These are phyloP conservation scores for Capronia coronata DNA, from an alignment of 2,329 filamentous ascomycete genomes.

Conservation along the genomic window DNA sequence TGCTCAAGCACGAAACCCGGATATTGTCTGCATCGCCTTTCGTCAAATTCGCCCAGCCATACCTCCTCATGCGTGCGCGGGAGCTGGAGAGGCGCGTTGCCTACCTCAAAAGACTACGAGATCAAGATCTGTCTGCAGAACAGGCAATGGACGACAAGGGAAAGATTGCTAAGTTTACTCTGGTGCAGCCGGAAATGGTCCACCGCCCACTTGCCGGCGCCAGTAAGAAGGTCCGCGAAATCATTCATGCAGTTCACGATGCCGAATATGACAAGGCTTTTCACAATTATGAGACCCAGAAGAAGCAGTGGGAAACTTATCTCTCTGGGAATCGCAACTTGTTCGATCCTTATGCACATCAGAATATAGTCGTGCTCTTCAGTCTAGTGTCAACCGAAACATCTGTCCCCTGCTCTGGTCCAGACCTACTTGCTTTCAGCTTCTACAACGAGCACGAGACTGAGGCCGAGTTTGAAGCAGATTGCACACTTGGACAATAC, in stretches of 20 bases:
- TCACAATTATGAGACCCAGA: slow-evolving; percentile 90
- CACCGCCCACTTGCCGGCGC: slow-evolving; percentile 73
- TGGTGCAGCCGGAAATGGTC: slow-evolving; percentile 94
- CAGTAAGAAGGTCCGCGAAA: slow-evolving; percentile 81
- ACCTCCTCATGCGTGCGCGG: slow-evolving; percentile 82
- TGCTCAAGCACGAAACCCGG: slow-evolving; percentile 86
- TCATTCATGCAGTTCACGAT: slow-evolving; percentile 89
- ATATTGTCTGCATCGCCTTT: slow-evolving; percentile 93
- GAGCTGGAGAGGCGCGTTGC: slow-evolving; percentile 81
- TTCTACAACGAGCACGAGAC: slow-evolving; percentile 87
- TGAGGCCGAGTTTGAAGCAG: slow-evolving; percentile 64
- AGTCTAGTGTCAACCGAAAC: slow-evolving; percentile 90
- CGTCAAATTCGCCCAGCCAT: slow-evolving; percentile 89
- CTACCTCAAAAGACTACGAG: slow-evolving; percentile 73
- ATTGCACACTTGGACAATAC: slow-evolving; percentile 91
- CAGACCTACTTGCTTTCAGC: slow-evolving; percentile 78
- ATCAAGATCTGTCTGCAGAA: slow-evolving; percentile 50
- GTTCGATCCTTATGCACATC: slow-evolving; percentile 91
- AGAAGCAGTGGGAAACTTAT: slow-evolving; percentile 92
- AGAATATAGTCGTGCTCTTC: slow-evolving; percentile 91
- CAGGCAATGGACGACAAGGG: slow-evolving; percentile 54
- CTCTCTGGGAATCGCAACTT: slow-evolving; percentile 80
- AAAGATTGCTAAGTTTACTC: slow-evolving; percentile 68
- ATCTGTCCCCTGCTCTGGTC: slow-evolving; percentile 86
- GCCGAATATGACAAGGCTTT: slow-evolving; percentile 94